phyloP scores from a whole-genome alignment of 352 stramenopile species.

The Phytophthora pini region DNA sequence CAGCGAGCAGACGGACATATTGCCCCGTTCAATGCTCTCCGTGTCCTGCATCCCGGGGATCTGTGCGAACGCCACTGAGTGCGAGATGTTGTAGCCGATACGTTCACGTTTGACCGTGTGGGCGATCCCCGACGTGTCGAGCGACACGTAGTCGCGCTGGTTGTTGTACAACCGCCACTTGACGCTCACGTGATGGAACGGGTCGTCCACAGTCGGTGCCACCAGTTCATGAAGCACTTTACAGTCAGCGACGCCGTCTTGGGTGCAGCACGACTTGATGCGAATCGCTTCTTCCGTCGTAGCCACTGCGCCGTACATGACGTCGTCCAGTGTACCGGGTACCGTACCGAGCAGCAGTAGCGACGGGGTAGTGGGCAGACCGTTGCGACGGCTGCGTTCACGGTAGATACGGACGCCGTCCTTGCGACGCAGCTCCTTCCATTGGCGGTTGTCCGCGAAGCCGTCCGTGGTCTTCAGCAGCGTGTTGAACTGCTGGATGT shows the following conservation, averaged over 20 bases:
- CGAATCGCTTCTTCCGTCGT: constrained; percentile 39
- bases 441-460: not conserved
- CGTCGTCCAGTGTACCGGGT: constrained; percentile 30
- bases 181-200: constrained; percentile 42
- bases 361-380: constrained; percentile 25
- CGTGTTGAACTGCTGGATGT: constrained; percentile 10
- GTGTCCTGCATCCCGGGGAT: constrained; percentile 27
- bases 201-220: constrained; percentile 25
- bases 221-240: constrained; percentile 38
- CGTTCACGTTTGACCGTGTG: constrained; percentile 24
- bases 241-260: constrained; percentile 46
- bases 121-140: constrained; percentile 37
- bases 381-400: not conserved
- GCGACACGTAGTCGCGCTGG: constrained; percentile 45
- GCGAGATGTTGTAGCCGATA: constrained; percentile 42
- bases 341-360: constrained; percentile 48
- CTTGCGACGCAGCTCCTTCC: constrained; percentile 8
- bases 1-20: constrained; percentile 42
- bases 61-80: constrained; percentile 46
- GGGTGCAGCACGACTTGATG: constrained; percentile 41
- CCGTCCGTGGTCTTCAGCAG: constrained; percentile 9
- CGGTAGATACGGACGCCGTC: constrained; percentile 4
- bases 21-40: constrained; percentile 35
- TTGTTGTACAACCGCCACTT: constrained; percentile 43
- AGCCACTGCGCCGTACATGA: constrained; percentile 30